Conservation (phyloP, 345 rosid species). For the Iberis pinnata region DNA sequence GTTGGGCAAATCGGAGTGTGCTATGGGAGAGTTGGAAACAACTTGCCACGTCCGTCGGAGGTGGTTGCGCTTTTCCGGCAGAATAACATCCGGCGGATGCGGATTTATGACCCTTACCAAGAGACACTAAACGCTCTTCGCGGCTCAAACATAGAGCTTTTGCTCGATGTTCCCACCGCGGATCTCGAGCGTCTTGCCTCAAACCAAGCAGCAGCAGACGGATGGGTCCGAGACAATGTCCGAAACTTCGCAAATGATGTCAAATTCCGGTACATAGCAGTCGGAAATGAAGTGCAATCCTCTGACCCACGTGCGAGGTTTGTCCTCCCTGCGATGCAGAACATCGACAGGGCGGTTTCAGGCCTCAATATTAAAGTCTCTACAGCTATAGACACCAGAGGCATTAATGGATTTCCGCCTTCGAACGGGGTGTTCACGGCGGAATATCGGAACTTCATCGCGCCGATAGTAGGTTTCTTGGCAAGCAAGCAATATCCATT, state of each 20-base stretch:
- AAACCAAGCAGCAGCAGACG: slow-evolving; percentile 31
- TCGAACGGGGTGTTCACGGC: slow-evolving; percentile 33
- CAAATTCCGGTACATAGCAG: slow-evolving; percentile 42
- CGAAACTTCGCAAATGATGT: slow-evolving; percentile 30
- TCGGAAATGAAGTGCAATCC: slow-evolving; percentile 43
- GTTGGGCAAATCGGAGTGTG: slow-evolving; percentile 63
- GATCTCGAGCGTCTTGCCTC: slow-evolving; percentile 31
- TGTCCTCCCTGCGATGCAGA: slow-evolving; percentile 35
- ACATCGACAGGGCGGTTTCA: slow-evolving; percentile 30
- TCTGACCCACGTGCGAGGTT: slow-evolving; percentile 18
- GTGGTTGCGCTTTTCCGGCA: slow-evolving; percentile 46
- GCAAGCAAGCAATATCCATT: slow-evolving; percentile 31
- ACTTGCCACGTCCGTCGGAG: slow-evolving; percentile 40
- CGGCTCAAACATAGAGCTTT: slow-evolving; percentile 34
- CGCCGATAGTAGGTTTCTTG: slow-evolving; percentile 35
- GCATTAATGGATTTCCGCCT: slow-evolving; percentile 31
- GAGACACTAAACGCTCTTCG: slow-evolving; percentile 31
- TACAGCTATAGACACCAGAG: slow-evolving; percentile 30
- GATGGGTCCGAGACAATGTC: slow-evolving; percentile 37
- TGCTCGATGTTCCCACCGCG: slow-evolving; percentile 28
- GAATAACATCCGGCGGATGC: slow-evolving; percentile 38
- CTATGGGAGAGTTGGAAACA: slow-evolving; percentile 48
- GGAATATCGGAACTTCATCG: slow-evolving; percentile 19
- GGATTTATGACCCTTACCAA: slow-evolving; percentile 34
- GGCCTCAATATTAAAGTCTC: slow-evolving; percentile 41